Base-by-base conservation (phyloP, 768 basidiomycete species). In the Rossbeevera mucosa region DNA sequence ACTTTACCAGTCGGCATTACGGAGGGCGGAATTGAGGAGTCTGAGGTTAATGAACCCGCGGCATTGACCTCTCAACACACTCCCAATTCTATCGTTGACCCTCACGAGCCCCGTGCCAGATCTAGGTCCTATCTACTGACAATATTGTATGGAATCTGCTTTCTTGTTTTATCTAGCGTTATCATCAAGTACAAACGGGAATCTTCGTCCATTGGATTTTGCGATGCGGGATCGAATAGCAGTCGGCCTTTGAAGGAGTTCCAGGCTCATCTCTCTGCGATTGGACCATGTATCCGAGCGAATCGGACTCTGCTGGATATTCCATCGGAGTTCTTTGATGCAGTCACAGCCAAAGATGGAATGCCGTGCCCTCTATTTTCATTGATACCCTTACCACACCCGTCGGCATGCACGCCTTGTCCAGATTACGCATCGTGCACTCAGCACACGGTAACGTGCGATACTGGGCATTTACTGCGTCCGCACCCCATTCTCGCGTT, bases 161-260 rank as follows among this genome's bases (percentile, higher is more conserved):
- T 72, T 9, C 52, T 77, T 21, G 62, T 68, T 16, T 56, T 68
- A 18, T 69, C 66, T 13, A 69, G 66, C 54, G 56, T 69, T 21
- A 55, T 74, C 18, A 58, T 74, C 59, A 73, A 74, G 16, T 88
- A 82, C 74, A 91, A 90, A 70, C 53, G 58, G 12, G 81, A 86
- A 58, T 90, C 90, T 5, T 72, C 83, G 2, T 66, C 75, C 11
- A 82, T 93, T 58, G 91, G 91, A 5, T 93, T 81, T 68, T 93
- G 91, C 63, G 82, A 88, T 56, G 68, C 78, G 30, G 85, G 80
- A 18, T 79, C 67, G 51, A 71, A 74, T 57, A 85, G 82, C 25
- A 93, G 86, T 65, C 66, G 59, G 21, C 71, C 72, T 3, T 68
- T 91, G 46, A 79, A 80, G 52, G 70, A 66, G 13, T 59, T 83